Base-by-base conservation (phyloP, 1,284 basidiomycete species). In the Malassezia yamatoensis region DNA sequence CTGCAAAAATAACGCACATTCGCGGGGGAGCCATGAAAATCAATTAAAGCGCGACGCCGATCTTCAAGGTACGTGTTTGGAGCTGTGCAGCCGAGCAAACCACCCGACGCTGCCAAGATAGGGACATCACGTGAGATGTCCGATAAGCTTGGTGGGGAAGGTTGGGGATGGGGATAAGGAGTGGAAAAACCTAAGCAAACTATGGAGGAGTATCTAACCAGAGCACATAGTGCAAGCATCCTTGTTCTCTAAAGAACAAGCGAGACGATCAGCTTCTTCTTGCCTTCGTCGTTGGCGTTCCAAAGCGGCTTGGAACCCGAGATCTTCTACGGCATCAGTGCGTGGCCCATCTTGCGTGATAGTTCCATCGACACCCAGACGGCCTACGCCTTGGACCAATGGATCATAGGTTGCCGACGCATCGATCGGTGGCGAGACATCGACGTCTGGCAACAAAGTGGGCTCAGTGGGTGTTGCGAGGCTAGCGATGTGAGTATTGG, bases 211-310 rank as follows among this genome's bases (percentile, higher is more conserved):
- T n/a, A n/a, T 8, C 42, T 56, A 70, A n/a, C 68, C 67, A 10
- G 65, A 67, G 51, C 68, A 70, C 69, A 72, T 74, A 32, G 71
- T 58, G 59, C 74, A 76, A 0, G 70, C 73, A 6, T 76, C 77
- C 45, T 88, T 88, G 77, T 93, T 93, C 76, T 90, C 87, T 37
- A 93, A 61, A 47, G 85, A 87, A 72, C 90, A 93, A 68, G 81
- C 75, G 53, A 93, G 75, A 76, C 85, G 84, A 11, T 83, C 90
- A 53, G 87, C 83, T 73, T 88, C 89, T 9, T 83, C 75, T 77
- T 90, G 84, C n/a, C 85, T 80, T 52, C 84, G 82, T 59, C 81
- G 80, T 65, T 85, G 83, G 39, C 86, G 79, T 65, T 82, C 79
- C 52, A 90, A 76, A 0, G 89, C 88, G 44, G 85, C 87, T 40